Percentiles rank a stretch among this genome's conserved stretches.
Evolutionary conservation across 2,329 filamentous ascomycete species (phyloP).

Genomic region (Xylariaceae sp.): DNA sequence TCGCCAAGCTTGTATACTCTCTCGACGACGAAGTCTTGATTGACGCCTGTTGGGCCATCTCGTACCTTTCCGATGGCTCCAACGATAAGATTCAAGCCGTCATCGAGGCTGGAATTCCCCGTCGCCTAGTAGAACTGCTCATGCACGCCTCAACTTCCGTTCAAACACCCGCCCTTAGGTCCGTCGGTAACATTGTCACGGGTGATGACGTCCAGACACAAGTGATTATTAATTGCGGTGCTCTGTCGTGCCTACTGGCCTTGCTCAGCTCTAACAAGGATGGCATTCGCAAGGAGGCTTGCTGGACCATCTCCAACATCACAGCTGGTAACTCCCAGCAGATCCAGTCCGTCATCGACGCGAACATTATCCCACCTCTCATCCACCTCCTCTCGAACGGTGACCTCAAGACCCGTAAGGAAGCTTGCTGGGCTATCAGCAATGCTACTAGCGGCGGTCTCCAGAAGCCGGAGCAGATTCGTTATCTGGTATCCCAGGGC

Average conservation of each 20-base stretch:
- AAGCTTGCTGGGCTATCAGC: slow-evolving; percentile 99
- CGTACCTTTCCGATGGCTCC: slow-evolving; percentile 93
- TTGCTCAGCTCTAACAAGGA: slow-evolving; percentile 97
- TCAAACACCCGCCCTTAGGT: slow-evolving; percentile 93
- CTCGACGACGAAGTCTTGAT: slow-evolving; percentile 97
- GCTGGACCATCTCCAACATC: slow-evolving; percentile 99
- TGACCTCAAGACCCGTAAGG: slow-evolving; percentile 98
- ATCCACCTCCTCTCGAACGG: slow-evolving; percentile 95
- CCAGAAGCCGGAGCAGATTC: slow-evolving; percentile 98
- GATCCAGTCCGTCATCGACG: slow-evolving; percentile 94
- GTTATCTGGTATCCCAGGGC: slow-evolving; percentile 87
- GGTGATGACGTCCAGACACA: slow-evolving; percentile 98
- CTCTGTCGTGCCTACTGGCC: slow-evolving; percentile 85
- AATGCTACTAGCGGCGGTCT: slow-evolving; percentile 96
- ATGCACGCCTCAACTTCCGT: slow-evolving; percentile 99
- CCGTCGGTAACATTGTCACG: slow-evolving; percentile 97
- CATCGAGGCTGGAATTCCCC: slow-evolving; percentile 95
- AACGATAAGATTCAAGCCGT: slow-evolving; percentile 99
- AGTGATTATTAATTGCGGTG: slow-evolving; percentile 98
- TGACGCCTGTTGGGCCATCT: slow-evolving; percentile 99
- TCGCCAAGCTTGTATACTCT: slow-evolving; percentile 96
- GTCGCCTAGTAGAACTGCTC: slow-evolving; percentile 90
- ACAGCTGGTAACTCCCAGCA: slow-evolving; percentile 97
- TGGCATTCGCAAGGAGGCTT: slow-evolving; percentile 97
- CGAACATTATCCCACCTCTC: slow-evolving; percentile 92